phyloP scores from a whole-genome alignment of 1,284 basidiomycete species.

The Paramarasmius palmivorus region DNA sequence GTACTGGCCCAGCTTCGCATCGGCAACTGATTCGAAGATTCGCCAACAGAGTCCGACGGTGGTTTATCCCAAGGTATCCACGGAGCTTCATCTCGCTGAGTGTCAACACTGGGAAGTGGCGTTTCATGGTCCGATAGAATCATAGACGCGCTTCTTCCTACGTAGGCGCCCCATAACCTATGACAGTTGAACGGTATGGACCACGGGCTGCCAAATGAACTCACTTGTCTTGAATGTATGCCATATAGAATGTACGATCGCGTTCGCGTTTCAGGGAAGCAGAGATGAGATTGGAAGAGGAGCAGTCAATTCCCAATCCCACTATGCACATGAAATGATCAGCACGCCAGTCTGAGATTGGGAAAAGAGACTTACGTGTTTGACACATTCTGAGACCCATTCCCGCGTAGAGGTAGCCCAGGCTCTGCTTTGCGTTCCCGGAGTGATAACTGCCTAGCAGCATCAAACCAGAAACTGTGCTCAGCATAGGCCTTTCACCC shows the following conservation, averaged over 20 bases:
- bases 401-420: conserved; percentile 62
- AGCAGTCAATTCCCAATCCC: conserved; percentile 58
- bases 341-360: conserved; percentile 4
- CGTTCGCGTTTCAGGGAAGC: background rate
- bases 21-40: background rate
- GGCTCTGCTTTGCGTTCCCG: conserved; percentile 52
- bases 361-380: conserved; percentile 21
- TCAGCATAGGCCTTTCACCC: conserved; percentile 56
- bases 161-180: background rate
- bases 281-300: conserved; percentile 24
- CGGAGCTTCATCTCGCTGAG: background rate
- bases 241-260: conserved; percentile 1
- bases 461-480: conserved; percentile 57
- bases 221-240: background rate
- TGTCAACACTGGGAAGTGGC: background rate
- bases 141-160: background rate
- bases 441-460: conserved; percentile 62
- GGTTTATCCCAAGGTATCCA: background rate
- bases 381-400: conserved; percentile 36
- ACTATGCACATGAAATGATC: conserved; percentile 32
- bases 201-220: no score
- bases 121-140: conserved; percentile 1
- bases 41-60: background rate
- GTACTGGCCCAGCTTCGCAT: background rate
- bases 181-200: background rate